These are phyloP conservation scores for Hypoxylon rickii DNA, from an alignment of 495 filamentous ascomycete species.

Conservation along the genomic window DNA sequence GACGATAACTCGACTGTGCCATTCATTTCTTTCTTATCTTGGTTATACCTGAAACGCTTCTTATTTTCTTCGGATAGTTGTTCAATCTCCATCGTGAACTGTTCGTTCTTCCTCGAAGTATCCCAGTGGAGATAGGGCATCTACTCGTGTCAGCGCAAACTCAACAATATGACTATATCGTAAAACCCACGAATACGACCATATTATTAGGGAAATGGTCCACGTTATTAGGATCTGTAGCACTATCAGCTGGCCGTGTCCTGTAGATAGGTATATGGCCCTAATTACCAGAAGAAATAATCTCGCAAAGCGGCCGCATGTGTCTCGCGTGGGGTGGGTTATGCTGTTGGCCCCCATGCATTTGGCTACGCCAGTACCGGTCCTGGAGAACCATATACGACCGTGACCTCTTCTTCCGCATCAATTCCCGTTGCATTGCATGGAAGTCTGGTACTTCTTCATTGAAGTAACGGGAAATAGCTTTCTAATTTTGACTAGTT, in stretches of 20 bases:
- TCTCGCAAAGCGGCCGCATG: slow-evolving; percentile 43
- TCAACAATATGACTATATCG: neutral
- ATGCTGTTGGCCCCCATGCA: slow-evolving; percentile 28
- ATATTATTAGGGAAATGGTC: slow-evolving; percentile 41
- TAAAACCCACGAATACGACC: slow-evolving; percentile 44
- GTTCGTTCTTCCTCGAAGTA: slow-evolving; percentile 41
- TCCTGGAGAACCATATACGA: slow-evolving; percentile 28
- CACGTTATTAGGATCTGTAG: slow-evolving; percentile 9
- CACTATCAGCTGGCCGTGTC: neutral
- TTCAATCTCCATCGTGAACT: slow-evolving; percentile 44
- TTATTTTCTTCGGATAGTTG: slow-evolving; percentile 27
- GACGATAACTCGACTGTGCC: slow-evolving; percentile 1
- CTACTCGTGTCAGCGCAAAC: slow-evolving; percentile 13
- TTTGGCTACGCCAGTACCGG: slow-evolving; percentile 26
- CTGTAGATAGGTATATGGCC: neutral
- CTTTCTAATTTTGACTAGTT: slow-evolving; percentile 6
- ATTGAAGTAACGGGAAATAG: slow-evolving; percentile 24
- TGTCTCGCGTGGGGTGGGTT: slow-evolving; percentile 43
- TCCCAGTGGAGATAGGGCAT: slow-evolving; percentile 77
- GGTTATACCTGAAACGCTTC: slow-evolving; percentile 9
- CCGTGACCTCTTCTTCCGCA: slow-evolving; percentile 1
- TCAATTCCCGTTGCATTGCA: slow-evolving; percentile 4
- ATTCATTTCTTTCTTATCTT: neutral
- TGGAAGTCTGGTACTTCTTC: slow-evolving; percentile 15
- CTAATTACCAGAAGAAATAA: slow-evolving; percentile 35